phyloP scores from a whole-genome alignment of 176 grass and related monocot species.

The barley (Hordeum vulgare) region DNA sequence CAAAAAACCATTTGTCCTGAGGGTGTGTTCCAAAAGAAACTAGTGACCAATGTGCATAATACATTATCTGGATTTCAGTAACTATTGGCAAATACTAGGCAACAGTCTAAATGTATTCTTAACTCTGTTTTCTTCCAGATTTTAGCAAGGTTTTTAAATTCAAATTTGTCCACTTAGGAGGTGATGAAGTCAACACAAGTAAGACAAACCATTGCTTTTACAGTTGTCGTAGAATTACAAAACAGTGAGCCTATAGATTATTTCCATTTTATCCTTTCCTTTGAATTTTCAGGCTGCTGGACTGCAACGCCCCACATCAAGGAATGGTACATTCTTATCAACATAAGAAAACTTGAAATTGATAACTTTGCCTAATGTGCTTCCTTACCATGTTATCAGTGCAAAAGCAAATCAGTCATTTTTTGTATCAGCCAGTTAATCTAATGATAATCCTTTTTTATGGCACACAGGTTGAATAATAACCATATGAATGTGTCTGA shows the following conservation, averaged over 20 bases:
- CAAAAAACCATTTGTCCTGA: conserved; percentile 2
- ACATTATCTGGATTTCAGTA: not conserved
- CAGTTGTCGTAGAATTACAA: not conserved
- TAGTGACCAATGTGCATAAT: not conserved
- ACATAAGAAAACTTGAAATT: conserved; percentile 26
- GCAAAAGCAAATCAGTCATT: not conserved
- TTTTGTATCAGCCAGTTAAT: conserved; percentile 11
- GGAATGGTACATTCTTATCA: conserved; percentile 49
- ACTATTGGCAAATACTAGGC: not conserved
- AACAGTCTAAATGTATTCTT: not conserved
- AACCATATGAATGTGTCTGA: conserved; percentile 66
- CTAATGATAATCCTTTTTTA: conserved; percentile 15
- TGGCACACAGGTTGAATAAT: conserved; percentile 53
- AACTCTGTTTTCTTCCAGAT: conserved; percentile 61
- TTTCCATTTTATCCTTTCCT: conserved; percentile 14
- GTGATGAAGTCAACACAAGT: conserved; percentile 91
- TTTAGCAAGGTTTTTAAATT: conserved; percentile 96
- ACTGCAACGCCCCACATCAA: conserved; percentile 54
- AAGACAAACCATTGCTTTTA: conserved; percentile 34
- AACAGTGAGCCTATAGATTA: conserved; percentile 7
- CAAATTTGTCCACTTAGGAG: conserved; percentile 85
- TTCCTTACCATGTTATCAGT: not conserved
- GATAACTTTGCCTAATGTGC: conserved; percentile 11
- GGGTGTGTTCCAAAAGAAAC: not conserved
- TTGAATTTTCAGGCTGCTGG: conserved; percentile 70